These are phyloP conservation scores for Thalassiosira livingstoniorum DNA, from an alignment of 352 stramenopile genomes.

Conservation along the genomic window DNA sequence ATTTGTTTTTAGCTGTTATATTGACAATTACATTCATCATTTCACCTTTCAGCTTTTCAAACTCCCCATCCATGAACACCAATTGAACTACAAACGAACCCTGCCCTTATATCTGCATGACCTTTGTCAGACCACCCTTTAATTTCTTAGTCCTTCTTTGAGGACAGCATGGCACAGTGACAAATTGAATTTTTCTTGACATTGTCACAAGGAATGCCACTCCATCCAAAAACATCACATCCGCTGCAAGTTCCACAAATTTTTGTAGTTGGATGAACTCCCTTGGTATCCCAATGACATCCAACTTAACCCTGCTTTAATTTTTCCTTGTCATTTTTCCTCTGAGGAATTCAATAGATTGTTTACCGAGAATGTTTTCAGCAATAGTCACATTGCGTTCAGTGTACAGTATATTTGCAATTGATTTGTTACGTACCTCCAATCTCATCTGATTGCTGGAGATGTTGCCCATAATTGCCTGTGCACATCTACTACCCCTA, in stretches of 20 bases:
- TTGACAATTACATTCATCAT: constrained; percentile 34
- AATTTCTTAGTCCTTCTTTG: constrained; percentile 8
- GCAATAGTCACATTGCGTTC: not conserved
- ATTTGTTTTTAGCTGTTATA: constrained; percentile 16
- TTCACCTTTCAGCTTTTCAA: not conserved
- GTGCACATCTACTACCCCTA: not conserved
- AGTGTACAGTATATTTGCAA: not conserved
- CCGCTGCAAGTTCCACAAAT: constrained; percentile 22
- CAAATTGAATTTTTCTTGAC: constrained; percentile 7
- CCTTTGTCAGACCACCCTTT: constrained; percentile 14
- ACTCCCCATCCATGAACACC: constrained; percentile 46
- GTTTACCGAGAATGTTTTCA: constrained; percentile 52
- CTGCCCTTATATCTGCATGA: constrained; percentile 16
- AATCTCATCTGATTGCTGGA: not conserved
- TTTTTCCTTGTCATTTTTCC: constrained; percentile 23
- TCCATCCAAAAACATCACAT: constrained; percentile 60
- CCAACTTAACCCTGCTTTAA: not conserved
- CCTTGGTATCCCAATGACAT: constrained; percentile 28
- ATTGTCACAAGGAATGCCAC: constrained; percentile 40
- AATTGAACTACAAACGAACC: constrained; percentile 10
- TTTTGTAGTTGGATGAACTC: constrained; percentile 22
- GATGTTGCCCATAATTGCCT: not conserved
- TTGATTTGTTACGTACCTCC: constrained; percentile 22
- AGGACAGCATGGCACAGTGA: constrained; percentile 14
- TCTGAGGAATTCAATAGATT: constrained; percentile 28